phyloP scores from a whole-genome alignment of 208 protist genomes.

The Acanthamoeba sp. region DNA sequence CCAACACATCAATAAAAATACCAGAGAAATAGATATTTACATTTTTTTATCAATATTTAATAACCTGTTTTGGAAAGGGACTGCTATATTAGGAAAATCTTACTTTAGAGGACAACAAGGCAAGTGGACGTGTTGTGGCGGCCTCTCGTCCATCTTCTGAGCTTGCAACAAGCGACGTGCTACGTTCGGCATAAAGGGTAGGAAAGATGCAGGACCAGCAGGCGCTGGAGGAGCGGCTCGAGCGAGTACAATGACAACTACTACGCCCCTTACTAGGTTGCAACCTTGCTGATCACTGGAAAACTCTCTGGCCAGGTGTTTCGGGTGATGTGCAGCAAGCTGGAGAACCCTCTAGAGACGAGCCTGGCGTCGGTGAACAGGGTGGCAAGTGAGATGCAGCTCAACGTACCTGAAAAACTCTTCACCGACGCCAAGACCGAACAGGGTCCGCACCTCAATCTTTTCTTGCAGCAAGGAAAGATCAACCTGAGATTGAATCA shows the following conservation, averaged over 20 bases:
- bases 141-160: no score
- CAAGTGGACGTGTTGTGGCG: no score
- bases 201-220: background rate
- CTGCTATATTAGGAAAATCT: no score
- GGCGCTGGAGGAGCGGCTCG: background rate
- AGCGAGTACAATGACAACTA: no score
- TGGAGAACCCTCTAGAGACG: background rate
- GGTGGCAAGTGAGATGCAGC: background rate
- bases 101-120: no score
- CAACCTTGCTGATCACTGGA: no score
- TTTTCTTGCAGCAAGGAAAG: no score
- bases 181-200: no score
- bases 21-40: background rate
- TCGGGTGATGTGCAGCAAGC: conserved; percentile 31
- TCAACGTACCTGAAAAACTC: background rate
- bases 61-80: no score
- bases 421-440: background rate
- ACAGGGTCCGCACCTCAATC: background rate
- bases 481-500: no score
- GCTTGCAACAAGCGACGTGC: background rate
- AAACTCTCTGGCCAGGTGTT: background rate
- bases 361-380: background rate
- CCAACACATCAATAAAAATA: background rate
- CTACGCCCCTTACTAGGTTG: no score
- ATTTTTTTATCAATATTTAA: no score